Percentiles rank a stretch among this genome's conserved stretches.
These are phyloP conservation scores for Wickerhamomyces alni DNA, from an alignment of 805 yeast species.

Conservation along the genomic window DNA sequence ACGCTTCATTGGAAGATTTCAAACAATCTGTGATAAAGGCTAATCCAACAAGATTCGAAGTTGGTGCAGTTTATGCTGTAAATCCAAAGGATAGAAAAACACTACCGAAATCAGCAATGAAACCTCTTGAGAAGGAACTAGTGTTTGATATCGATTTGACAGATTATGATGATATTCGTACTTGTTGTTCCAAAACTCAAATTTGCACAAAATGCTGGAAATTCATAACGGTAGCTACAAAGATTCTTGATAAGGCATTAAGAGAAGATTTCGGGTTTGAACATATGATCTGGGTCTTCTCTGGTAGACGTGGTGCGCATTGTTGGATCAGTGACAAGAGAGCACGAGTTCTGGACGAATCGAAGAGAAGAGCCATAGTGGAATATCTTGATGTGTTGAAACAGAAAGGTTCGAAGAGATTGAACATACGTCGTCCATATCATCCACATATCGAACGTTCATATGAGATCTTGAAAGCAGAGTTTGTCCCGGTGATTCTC, in stretches of 20 bases:
- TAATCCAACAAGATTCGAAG: slow-evolving; percentile 87
- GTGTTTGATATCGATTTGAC: slow-evolving; percentile 97
- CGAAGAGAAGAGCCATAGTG: slow-evolving; percentile 68
- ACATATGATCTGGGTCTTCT: slow-evolving; percentile 88
- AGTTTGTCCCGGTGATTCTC: slow-evolving; percentile 61
- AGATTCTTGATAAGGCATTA: slow-evolving; percentile 64
- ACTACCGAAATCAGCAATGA: slow-evolving; percentile 69
- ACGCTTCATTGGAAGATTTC: slow-evolving; percentile 59
- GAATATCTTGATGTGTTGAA: slow-evolving; percentile 77
- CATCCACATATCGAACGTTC: slow-evolving; percentile 87
- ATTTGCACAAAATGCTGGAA: slow-evolving; percentile 93
- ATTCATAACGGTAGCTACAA: slow-evolving; percentile 79
- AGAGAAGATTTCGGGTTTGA: slow-evolving; percentile 86
- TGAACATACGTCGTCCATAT: slow-evolving; percentile 66
- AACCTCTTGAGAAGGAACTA: slow-evolving; percentile 78
- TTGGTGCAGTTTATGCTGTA: slow-evolving; percentile 86
- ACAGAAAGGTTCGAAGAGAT: slow-evolving; percentile 41
- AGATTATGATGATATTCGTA: slow-evolving; percentile 89
- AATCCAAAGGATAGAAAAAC: slow-evolving; percentile 84
- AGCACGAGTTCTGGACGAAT: slow-evolving; percentile 71
- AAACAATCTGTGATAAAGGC: slow-evolving; percentile 67
- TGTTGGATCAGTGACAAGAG: slow-evolving; percentile 93
- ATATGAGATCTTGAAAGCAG: slow-evolving; percentile 54
- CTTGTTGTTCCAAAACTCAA: slow-evolving; percentile 83
- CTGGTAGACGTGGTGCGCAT: slow-evolving; percentile 98